phyloP scores from a whole-genome alignment of 2,329 filamentous ascomycete species.

The Ophiocordyceps camponoti-leonardi region DNA sequence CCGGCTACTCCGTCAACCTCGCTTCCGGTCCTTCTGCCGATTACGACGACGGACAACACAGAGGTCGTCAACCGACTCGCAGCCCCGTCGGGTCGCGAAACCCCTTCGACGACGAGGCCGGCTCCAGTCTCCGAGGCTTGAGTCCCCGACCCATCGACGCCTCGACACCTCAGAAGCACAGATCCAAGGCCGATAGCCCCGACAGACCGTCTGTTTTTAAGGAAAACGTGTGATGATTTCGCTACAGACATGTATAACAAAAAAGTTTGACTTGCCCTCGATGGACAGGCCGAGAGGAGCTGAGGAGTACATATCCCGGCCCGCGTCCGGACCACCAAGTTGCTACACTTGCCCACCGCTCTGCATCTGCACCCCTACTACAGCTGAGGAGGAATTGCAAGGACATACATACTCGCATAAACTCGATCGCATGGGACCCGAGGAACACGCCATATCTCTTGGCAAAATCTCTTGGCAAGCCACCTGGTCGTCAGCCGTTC shows the following conservation, averaged over 20 bases:
- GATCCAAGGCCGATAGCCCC: constrained; percentile 16
- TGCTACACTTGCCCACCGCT: no score
- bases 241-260: no score
- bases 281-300: neutral
- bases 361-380: no score
- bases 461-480: no score
- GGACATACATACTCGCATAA: no score
- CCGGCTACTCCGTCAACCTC: constrained; percentile 32
- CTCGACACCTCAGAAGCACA: constrained; percentile 11
- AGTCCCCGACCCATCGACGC: constrained; percentile 58
- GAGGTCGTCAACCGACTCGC: constrained; percentile 26
- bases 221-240: constrained; percentile 52
- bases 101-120: constrained; percentile 56
- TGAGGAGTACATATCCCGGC: no score
- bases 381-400: no score
- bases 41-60: constrained; percentile 11
- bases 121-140: constrained; percentile 50
- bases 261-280: constrained; percentile 32
- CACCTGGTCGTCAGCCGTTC: no score
- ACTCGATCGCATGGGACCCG: no score
- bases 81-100: constrained; percentile 27
- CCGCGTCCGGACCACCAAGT: no score
- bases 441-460: no score
- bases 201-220: constrained; percentile 54
- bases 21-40: constrained; percentile 17